phyloP scores from a whole-genome alignment of 805 yeast species.

The Barnettozyma sucrosica region DNA sequence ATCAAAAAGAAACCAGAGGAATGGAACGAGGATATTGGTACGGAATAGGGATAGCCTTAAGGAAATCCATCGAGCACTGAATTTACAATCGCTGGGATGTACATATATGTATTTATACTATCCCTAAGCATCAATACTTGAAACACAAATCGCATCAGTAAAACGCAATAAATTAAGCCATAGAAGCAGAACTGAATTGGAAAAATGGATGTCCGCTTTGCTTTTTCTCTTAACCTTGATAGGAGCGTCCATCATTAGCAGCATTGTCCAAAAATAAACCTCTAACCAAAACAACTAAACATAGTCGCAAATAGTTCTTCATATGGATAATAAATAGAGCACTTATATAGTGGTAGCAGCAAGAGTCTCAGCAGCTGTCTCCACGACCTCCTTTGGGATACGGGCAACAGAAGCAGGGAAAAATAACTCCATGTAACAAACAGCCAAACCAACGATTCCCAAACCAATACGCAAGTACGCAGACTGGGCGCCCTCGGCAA shows the following conservation, averaged over 20 bases:
- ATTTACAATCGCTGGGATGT: not conserved
- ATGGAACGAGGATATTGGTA: conserved; percentile 80
- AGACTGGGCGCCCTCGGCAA: conserved; percentile 34
- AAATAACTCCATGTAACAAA: conserved; percentile 48
- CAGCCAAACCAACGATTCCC: conserved; percentile 41
- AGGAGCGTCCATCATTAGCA: too few species aligned
- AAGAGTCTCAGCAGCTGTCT: conserved; percentile 18
- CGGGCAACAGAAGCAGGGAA: conserved; percentile 25
- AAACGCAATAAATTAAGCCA: too few species aligned
- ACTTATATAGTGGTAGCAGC: too few species aligned
- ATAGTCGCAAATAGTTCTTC: too few species aligned
- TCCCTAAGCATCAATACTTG: too few species aligned
- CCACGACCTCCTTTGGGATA: conserved; percentile 25
- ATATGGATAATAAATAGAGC: too few species aligned
- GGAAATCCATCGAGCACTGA: not conserved
- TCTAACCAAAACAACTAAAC: not conserved
- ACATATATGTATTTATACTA: too few species aligned
- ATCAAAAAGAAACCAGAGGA: conserved; percentile 71
- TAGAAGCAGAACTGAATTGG: too few species aligned
- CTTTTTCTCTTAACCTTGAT: too few species aligned
- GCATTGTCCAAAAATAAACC: too few species aligned
- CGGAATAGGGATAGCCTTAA: conserved; percentile 17
- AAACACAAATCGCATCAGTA: too few species aligned
- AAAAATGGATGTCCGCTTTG: too few species aligned
- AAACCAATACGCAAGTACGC: conserved; percentile 27